phyloP scores from a whole-genome alignment of 169 alveolate species.

The Plasmodium gaboni region DNA sequence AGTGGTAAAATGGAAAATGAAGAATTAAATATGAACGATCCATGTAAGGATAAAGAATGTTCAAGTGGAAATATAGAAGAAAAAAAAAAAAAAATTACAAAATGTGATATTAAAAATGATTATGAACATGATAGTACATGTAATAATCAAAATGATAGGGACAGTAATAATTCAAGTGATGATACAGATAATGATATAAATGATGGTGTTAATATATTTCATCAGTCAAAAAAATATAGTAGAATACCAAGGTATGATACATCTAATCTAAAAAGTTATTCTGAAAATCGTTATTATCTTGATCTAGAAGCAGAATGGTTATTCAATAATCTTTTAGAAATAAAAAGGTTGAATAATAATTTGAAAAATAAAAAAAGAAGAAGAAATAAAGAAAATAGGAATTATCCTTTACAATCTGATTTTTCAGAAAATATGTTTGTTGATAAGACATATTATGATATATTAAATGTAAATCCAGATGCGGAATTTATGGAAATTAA shows the following conservation, averaged over 20 bases:
- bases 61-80: neutral
- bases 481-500: slow-evolving; percentile 91
- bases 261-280: neutral
- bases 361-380: slow-evolving; percentile 9
- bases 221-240: neutral
- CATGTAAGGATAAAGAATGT: neutral
- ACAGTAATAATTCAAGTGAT: neutral
- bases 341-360: slow-evolving; percentile 2
- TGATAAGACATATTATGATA: slow-evolving; percentile 79
- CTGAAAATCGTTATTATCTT: neutral
- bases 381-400: neutral
- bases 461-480: slow-evolving; percentile 76
- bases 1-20: neutral
- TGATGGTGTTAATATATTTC: neutral
- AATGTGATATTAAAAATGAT: too few species aligned
- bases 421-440: slow-evolving; percentile 15
- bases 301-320: slow-evolving; percentile 24
- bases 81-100: neutral
- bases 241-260: neutral
- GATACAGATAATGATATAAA: neutral
- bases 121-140: too few species aligned
- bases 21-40: neutral
- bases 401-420: neutral
- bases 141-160: too few species aligned
- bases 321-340: neutral